Evolutionary conservation across 2,329 filamentous ascomycete genomes (phyloP).

Genomic region (Alternaria panax): DNA sequence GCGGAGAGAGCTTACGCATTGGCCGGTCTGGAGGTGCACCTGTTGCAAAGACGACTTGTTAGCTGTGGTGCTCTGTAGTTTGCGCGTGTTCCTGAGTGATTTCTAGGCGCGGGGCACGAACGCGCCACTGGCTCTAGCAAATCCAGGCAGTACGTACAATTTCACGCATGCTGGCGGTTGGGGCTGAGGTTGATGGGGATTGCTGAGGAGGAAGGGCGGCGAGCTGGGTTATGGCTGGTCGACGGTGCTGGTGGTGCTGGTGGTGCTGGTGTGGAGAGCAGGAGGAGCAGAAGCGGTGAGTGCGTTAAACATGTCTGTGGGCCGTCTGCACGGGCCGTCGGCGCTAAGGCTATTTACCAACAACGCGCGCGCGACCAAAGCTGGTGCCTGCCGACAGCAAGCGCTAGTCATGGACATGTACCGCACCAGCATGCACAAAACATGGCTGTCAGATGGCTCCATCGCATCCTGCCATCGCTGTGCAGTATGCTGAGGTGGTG

Average conservation of each 20-base stretch:
- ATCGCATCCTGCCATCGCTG: neutral
- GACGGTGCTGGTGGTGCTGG: conserved; percentile 40
- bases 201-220: conserved; percentile 42
- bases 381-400: neutral
- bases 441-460: neutral
- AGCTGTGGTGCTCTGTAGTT: conserved; percentile 60
- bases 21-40: conserved; percentile 99
- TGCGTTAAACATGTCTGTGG: conserved; percentile 35
- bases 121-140: conserved; percentile 53
- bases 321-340: conserved; percentile 33
- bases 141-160: conserved; percentile 63
- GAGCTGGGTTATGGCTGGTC: conserved; percentile 37
- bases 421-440: neutral
- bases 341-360: conserved; percentile 28
- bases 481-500: neutral
- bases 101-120: conserved; percentile 52
- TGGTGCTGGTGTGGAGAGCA: conserved; percentile 43
- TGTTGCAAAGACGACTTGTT: conserved; percentile 63
- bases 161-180: conserved; percentile 67
- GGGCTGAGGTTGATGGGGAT: conserved; percentile 30
- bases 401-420: neutral
- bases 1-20: conserved; percentile 77
- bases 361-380: conserved; percentile 26
- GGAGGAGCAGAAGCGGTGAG: conserved; percentile 41
- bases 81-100: conserved; percentile 41